phyloP scores from a whole-genome alignment of 2,329 filamentous ascomycete genomes.

The Ilyonectria sp. region DNA sequence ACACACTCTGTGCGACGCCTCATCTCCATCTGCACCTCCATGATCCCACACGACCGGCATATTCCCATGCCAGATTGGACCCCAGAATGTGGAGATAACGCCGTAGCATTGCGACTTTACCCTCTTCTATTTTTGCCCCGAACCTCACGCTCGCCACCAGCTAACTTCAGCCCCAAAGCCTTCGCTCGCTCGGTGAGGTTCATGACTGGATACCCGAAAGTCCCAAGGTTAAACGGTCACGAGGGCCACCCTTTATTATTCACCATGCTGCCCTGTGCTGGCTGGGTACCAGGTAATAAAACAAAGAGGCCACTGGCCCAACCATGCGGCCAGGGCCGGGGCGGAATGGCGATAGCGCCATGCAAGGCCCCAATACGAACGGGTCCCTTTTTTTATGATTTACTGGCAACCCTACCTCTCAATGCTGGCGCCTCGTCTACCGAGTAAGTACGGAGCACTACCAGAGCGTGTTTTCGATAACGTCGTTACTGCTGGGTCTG shows the following conservation, averaged over 20 bases:
- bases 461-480: conserved; percentile 11
- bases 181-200: conserved; percentile 7
- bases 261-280: conserved; percentile 8
- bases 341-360: conserved; percentile 44
- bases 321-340: conserved; percentile 24
- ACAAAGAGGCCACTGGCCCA: conserved; percentile 13
- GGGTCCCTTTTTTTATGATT: conserved; percentile 16
- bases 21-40: conserved; percentile 6
- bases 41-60: conserved; percentile 14
- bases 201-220: conserved; percentile 3
- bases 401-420: conserved; percentile 31
- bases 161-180: conserved; percentile 15
- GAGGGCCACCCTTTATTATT: conserved; percentile 24
- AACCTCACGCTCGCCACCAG: not conserved
- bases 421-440: conserved; percentile 32
- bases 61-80: conserved; percentile 18
- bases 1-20: conserved; percentile 8
- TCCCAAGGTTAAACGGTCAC: not conserved
- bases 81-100: conserved; percentile 24
- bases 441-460: not conserved
- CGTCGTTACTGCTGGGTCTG: conserved; percentile 8
- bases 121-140: conserved; percentile 11
- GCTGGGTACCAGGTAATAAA: conserved; percentile 25
- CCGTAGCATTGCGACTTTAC: conserved; percentile 11
- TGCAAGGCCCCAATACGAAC: conserved; percentile 39